Conservation (phyloP, 108 stramenopile genomes). For the Parietichytrium sp. region DNA sequence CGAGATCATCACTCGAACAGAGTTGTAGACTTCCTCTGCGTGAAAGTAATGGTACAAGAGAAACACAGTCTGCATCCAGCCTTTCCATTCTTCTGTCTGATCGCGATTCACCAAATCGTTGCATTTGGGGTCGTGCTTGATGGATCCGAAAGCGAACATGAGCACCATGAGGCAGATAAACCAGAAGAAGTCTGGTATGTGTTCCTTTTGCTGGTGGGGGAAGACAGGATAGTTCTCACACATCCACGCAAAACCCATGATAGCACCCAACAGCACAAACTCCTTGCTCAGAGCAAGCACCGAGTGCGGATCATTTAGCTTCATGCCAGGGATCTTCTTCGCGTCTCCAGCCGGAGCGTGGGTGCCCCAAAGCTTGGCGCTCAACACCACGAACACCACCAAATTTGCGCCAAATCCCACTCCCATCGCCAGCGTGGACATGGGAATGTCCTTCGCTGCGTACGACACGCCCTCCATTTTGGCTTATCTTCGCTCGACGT, state of each 20-base stretch:
- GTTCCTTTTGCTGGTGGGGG: slow-evolving; percentile 48
- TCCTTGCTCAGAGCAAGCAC: slow-evolving; percentile 47
- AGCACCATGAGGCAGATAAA: slow-evolving; percentile 51
- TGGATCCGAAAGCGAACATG: slow-evolving; percentile 26
- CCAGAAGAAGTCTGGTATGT: slow-evolving; percentile 59
- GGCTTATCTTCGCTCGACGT: too few species aligned
- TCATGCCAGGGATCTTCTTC: slow-evolving; percentile 23
- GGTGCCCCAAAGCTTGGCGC: neutral
- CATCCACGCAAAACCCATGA: slow-evolving; percentile 49
- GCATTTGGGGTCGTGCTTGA: neutral
- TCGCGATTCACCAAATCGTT: slow-evolving; percentile 77
- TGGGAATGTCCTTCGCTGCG: neutral
- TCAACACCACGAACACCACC: neutral
- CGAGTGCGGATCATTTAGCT: slow-evolving; percentile 38
- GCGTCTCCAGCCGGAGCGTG: neutral
- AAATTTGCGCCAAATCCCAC: neutral
- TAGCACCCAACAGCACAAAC: slow-evolving; percentile 36
- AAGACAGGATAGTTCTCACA: slow-evolving; percentile 54
- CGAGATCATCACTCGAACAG: slow-evolving; percentile 92
- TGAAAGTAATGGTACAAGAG: slow-evolving; percentile 95
- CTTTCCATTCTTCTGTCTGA: slow-evolving; percentile 99
- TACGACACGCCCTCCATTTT: slow-evolving; percentile 31
- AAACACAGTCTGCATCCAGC: slow-evolving; percentile 98
- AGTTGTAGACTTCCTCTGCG: slow-evolving; percentile 89
- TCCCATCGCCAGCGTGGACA: neutral